Evolutionary conservation across 2,329 filamentous ascomycete genomes (phyloP).

Genomic region (Claviceps purpurea): DNA sequence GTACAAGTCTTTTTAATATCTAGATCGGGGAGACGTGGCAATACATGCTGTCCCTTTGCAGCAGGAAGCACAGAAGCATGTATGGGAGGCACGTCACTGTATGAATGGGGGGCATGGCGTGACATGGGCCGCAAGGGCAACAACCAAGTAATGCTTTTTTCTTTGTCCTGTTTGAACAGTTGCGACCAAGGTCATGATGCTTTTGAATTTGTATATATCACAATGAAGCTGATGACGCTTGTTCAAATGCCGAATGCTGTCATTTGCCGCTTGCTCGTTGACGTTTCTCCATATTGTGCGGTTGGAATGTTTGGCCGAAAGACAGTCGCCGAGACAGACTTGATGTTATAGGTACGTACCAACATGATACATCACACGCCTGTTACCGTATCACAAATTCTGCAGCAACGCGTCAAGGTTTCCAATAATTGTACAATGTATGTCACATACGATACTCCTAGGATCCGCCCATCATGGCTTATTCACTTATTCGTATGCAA

Average conservation of each 20-base stretch:
- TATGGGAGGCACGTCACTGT: neutral
- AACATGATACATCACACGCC: neutral
- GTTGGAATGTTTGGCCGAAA: too few relatives aligned
- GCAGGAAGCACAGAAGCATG: too few relatives aligned
- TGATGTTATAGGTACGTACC: neutral
- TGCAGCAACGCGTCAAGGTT: neutral
- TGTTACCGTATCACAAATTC: neutral
- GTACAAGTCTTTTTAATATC: conserved; percentile 6
- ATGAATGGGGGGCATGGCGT: neutral
- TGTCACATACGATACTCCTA: neutral
- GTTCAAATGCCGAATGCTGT: conserved; percentile 2
- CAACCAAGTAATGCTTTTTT: neutral
- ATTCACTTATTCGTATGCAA: too few relatives aligned
- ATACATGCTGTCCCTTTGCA: too few relatives aligned
- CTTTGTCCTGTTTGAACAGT: neutral
- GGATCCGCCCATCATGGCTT: too few relatives aligned
- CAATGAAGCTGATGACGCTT: conserved; percentile 10
- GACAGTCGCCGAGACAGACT: too few relatives aligned
- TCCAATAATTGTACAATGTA: neutral
- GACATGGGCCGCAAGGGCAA: neutral
- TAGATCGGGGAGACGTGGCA: neutral
- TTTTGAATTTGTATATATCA: conserved; percentile 12
- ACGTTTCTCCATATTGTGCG: too few relatives aligned
- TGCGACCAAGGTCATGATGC: neutral
- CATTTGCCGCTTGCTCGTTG: neutral